Base-by-base conservation (phyloP, 2,329 filamentous ascomycete species). In the Scedosporium aurantiacum region DNA sequence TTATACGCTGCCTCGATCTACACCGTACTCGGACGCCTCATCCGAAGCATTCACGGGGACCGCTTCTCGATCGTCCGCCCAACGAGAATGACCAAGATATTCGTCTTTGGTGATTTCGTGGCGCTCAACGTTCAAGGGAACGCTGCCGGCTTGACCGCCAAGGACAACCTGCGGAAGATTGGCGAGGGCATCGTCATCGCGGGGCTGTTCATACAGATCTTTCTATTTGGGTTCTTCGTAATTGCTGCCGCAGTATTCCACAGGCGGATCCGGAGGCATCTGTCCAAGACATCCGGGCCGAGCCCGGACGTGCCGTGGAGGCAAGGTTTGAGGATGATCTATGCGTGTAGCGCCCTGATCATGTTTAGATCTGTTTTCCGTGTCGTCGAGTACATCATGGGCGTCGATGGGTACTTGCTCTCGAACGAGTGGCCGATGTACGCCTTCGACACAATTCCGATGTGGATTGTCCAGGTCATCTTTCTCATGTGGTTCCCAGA, bases 151-250 rank as follows among this genome's bases (percentile, higher is more conserved):
- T 65, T 79, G 58, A 62, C 64, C 56, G 45, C 52, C 3, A 14
- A 60, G 28, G 50, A 50, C 12, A 43, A 23, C 18, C 40, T 58
- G 18, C 50, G 60, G 4, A 56, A 68, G 16, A 40, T 70, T 1
- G 79, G 78, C 12, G 70, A 79, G 63, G 74, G 76, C 16, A 69
- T 83, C 58, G 77, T 84, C 14, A 70, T 84, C 14, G 75, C 65
- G 3, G 82, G 82, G 7, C 70, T 86, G 2, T 70, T 79, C n/a
- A 67, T 82, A 2, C 82, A 86, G 65, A 74, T 85, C 2, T 45
- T 78, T 23, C 73, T 80, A 52, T 83, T 85, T 63, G 72, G 73
- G 16, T 71, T 83, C 56, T 85, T 85, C 66, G 69, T 82, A 8
- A 52, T 77, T 3, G 73, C 76, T 0, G 73, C 79, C 0, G 63